Evolutionary conservation across 2,329 filamentous ascomycete genomes (phyloP).

Genomic region (Hypocrella siamensis): DNA sequence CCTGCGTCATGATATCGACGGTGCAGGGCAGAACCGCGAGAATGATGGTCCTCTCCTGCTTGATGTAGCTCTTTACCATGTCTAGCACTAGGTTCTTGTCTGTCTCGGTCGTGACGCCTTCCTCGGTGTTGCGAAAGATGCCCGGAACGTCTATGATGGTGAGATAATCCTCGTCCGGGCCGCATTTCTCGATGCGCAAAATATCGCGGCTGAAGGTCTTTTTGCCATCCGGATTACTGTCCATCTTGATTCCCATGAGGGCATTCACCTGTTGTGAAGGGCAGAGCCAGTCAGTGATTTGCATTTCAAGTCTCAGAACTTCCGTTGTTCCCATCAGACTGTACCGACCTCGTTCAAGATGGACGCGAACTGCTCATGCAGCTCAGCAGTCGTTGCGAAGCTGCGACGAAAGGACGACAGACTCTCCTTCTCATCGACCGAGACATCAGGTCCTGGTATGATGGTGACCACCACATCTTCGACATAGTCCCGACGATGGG

Average conservation of each 20-base stretch:
- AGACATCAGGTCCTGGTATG: constrained; percentile 15
- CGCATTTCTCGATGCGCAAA: constrained; percentile 23
- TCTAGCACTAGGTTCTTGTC: constrained; percentile 29
- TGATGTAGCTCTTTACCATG: constrained; percentile 32
- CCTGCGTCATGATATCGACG: constrained; percentile 23
- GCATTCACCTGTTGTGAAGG: constrained; percentile 25
- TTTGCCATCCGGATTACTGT: background rate
- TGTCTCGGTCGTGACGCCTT: constrained; percentile 23
- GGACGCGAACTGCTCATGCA: constrained; percentile 10
- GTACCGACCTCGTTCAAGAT: constrained; percentile 23
- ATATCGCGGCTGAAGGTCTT: constrained; percentile 29
- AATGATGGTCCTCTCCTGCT: constrained; percentile 29
- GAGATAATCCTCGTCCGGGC: constrained; percentile 28
- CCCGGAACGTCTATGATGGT: constrained; percentile 40
- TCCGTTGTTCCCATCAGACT: too few relatives aligned
- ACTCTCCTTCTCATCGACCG: constrained; percentile 3
- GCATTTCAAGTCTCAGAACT: too few relatives aligned
- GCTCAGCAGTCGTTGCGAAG: background rate
- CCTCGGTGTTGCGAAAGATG: constrained; percentile 22
- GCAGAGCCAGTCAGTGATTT: too few relatives aligned
- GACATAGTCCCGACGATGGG: constrained; percentile 12
- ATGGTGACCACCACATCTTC: constrained; percentile 21
- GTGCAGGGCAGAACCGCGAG: constrained; percentile 27
- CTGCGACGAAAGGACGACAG: background rate
- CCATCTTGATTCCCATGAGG: constrained; percentile 25